A percentile compares a stretch with the other conserved stretches of the same genome.
Conservation (phyloP, 2,329 filamentous ascomycete genomes). For the Orbilia oligospora region DNA sequence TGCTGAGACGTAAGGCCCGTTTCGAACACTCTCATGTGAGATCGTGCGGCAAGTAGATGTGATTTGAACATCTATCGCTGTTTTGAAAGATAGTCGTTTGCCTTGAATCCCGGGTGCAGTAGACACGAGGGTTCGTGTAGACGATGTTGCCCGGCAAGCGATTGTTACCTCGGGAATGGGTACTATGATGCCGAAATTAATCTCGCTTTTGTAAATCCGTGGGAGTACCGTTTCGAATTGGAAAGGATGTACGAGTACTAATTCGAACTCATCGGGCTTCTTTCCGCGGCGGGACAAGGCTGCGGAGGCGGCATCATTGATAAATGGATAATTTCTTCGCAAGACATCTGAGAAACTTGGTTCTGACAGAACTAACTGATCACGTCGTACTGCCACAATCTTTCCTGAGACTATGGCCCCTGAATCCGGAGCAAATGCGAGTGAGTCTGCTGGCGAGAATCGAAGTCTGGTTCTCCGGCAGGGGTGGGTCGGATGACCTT, state of each 20-base stretch:
- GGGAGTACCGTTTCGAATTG: constrained; percentile 28
- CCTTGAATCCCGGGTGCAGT: constrained; percentile 23
- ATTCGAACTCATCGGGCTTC: constrained; percentile 16
- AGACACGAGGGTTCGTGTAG: constrained; percentile 34
- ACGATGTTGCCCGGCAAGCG: constrained; percentile 36
- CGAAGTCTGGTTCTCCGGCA: constrained; percentile 39
- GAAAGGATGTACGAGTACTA: constrained; percentile 34
- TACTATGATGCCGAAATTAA: constrained; percentile 11
- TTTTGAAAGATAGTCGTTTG: constrained; percentile 32
- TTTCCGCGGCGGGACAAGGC: constrained; percentile 21
- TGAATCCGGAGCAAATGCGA: constrained; percentile 21
- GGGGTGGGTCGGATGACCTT: constrained; percentile 44
- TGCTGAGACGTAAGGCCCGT: constrained; percentile 33
- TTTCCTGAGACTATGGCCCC: constrained; percentile 8
- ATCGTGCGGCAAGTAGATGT: constrained; percentile 39
- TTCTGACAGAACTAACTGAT: constrained; percentile 2
- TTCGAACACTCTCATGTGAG: constrained; percentile 41
- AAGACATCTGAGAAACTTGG: constrained; percentile 22
- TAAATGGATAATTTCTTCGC: constrained; percentile 40
- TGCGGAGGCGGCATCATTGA: constrained; percentile 7
- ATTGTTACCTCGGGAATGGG: constrained; percentile 15
- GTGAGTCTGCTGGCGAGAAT: constrained; percentile 39
- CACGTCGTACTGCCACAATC: constrained; percentile 12
- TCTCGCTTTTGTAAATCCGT: constrained; percentile 27
- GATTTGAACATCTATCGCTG: constrained; percentile 47